Percentiles rank a stretch among this genome's conserved stretches.
Evolutionary conservation across 257 asterid genomes (phyloP).

Genomic region (Primulina tabacum): DNA sequence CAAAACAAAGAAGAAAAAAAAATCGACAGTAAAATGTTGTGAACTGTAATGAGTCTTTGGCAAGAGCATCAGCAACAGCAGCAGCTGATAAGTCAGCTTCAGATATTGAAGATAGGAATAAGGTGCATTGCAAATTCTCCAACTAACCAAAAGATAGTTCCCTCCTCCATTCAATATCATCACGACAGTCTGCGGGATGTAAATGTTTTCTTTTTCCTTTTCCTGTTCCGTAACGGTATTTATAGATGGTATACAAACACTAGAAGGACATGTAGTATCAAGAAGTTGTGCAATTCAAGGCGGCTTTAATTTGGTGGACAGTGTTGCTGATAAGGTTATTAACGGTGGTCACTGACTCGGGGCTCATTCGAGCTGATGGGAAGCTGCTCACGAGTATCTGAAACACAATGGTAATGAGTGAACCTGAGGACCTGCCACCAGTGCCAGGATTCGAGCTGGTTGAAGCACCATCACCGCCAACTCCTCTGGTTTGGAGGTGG

Average conservation of each 20-base stretch:
- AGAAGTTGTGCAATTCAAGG: slow-evolving; percentile 61
- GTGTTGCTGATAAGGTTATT: slow-evolving; percentile 72
- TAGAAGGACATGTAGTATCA: slow-evolving; percentile 22
- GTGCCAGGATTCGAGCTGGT: slow-evolving; percentile 39
- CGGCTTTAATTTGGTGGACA: slow-evolving; percentile 82
- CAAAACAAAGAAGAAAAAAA: not conserved
- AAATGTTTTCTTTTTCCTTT: slow-evolving; percentile 1
- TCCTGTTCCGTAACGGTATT: slow-evolving; percentile 22
- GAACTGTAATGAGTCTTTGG: slow-evolving; percentile 36
- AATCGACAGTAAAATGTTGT: slow-evolving; percentile 31
- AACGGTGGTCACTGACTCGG: slow-evolving; percentile 79
- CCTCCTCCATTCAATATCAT: slow-evolving; percentile 34
- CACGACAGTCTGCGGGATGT: not conserved
- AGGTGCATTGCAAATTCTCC: slow-evolving; percentile 55
- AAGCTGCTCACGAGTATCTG: slow-evolving; percentile 79
- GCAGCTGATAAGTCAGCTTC: slow-evolving; percentile 42
- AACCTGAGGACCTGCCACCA: slow-evolving; percentile 39
- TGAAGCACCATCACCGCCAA: slow-evolving; percentile 39
- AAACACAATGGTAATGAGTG: slow-evolving; percentile 71
- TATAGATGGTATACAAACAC: slow-evolving; percentile 11
- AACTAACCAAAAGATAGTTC: slow-evolving; percentile 40
- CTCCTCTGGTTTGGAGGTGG: slow-evolving; percentile 8
- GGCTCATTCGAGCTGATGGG: slow-evolving; percentile 77
- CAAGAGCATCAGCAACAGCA: slow-evolving; percentile 38
- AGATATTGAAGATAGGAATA: slow-evolving; percentile 43